These are phyloP conservation scores for Sarcocystis neurona DNA, from an alignment of 169 alveolate genomes.

Conservation along the genomic window DNA sequence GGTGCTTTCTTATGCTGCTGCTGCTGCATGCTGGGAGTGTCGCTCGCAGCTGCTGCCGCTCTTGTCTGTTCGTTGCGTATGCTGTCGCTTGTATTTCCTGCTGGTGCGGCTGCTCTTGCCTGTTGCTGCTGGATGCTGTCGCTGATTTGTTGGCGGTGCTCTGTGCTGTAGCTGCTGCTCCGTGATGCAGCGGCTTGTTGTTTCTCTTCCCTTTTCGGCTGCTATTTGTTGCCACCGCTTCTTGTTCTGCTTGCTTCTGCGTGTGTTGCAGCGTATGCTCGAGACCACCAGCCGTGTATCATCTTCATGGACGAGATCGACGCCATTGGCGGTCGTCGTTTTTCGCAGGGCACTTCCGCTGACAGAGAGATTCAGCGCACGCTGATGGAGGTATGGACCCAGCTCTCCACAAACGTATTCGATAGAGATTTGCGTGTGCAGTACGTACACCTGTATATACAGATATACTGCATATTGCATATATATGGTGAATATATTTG, in stretches of 20 bases:
- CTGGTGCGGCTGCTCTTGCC: not conserved
- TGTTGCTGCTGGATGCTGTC: not conserved
- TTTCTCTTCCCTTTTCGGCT: not conserved
- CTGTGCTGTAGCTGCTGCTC: not conserved
- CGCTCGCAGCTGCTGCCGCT: not conserved
- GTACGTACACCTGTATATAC: not conserved
- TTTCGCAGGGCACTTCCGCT: slow-evolving; percentile 97
- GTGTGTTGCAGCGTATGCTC: slow-evolving; percentile 89
- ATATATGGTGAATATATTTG: not conserved
- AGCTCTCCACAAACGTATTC: not conserved
- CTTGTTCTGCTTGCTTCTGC: not conserved
- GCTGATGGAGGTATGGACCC: slow-evolving; percentile 81
- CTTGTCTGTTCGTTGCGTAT: not conserved
- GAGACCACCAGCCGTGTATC: slow-evolving; percentile 98
- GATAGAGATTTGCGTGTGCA: not conserved
- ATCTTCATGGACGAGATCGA: slow-evolving; percentile 99
- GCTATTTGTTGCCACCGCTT: not conserved
- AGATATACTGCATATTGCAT: not conserved
- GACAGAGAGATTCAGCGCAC: slow-evolving; percentile 99
- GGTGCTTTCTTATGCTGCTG: no score
- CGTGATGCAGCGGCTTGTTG: not conserved
- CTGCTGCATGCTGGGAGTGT: no score
- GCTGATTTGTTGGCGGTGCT: not conserved
- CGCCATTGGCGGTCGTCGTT: slow-evolving; percentile 98
- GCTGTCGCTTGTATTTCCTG: not conserved